These are phyloP conservation scores for Collybiopsis confluens DNA, from an alignment of 768 basidiomycete species.

Conservation along the genomic window DNA sequence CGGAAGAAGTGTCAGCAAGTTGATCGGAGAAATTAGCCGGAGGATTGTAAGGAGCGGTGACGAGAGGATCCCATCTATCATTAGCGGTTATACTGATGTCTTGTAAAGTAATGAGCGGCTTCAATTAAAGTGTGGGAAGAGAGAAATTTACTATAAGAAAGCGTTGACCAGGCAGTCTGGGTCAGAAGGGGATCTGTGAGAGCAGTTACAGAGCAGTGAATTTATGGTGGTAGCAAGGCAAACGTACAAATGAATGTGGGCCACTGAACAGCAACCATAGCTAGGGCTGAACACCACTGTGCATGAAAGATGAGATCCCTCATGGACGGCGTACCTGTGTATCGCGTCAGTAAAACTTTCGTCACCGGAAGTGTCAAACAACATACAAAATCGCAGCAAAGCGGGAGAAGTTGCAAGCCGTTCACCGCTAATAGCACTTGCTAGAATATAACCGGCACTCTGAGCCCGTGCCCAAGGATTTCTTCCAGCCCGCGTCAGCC, in stretches of 20 bases:
- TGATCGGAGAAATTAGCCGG: constrained; percentile 72
- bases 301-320: constrained; percentile 91
- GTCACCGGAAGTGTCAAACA: constrained; percentile 3
- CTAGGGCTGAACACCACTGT: constrained; percentile 85
- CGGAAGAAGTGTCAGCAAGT: constrained; percentile 62
- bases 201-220: neutral
- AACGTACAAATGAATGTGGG: constrained; percentile 83
- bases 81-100: constrained; percentile 70
- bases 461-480: constrained; percentile 71
- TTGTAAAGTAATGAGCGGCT: constrained; percentile 23
- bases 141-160: constrained; percentile 58
- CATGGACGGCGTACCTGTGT: constrained; percentile 82
- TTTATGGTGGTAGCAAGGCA: neutral
- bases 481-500: constrained; percentile 51
- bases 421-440: constrained; percentile 92
- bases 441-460: constrained; percentile 82
- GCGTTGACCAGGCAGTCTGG: constrained; percentile 85
- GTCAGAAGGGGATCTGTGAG: constrained; percentile 80
- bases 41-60: constrained; percentile 53
- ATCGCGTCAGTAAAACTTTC: constrained; percentile 1
- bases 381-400: constrained; percentile 83
- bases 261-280: constrained; percentile 96
- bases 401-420: constrained; percentile 80
- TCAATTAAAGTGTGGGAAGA: constrained; percentile 1
- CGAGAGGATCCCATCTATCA: constrained; percentile 68